Percentiles rank a stretch among this genome's conserved stretches.
These are phyloP conservation scores for Fremontodendron californicum DNA, from an alignment of 345 rosid species.

Conservation along the genomic window DNA sequence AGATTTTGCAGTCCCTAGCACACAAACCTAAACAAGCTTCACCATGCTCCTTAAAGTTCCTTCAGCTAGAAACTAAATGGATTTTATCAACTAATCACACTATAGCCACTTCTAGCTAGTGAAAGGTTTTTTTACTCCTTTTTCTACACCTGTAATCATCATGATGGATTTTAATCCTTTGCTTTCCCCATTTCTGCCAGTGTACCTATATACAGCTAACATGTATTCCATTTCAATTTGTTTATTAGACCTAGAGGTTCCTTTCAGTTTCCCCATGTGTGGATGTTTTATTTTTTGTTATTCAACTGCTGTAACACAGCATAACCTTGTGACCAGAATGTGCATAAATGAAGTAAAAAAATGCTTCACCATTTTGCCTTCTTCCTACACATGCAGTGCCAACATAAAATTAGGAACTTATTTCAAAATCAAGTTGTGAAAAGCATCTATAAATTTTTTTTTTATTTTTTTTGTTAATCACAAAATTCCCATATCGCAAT, in stretches of 20 bases:
- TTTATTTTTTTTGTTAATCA: background rate
- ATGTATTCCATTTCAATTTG: background rate
- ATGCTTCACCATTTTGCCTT: background rate
- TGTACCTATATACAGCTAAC: background rate
- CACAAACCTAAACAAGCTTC: background rate
- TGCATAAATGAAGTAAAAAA: background rate
- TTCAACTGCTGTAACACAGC: background rate
- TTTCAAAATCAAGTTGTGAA: background rate
- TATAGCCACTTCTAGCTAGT: background rate
- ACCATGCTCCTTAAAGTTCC: background rate
- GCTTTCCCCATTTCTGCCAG: background rate
- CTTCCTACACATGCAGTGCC: background rate
- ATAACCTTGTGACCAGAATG: background rate
- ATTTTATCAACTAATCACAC: background rate
- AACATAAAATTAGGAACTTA: background rate
- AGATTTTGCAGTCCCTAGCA: background rate
- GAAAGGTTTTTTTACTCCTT: background rate
- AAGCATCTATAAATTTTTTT: background rate
- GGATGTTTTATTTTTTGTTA: background rate
- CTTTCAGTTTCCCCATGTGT: background rate
- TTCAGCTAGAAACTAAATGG: background rate
- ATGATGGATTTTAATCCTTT: background rate
- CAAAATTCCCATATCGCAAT: background rate
- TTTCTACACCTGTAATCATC: background rate
- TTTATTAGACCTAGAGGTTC: background rate